These are phyloP conservation scores for Fusarium sp. DNA, from an alignment of 2,329 filamentous ascomycete genomes.

Conservation along the genomic window DNA sequence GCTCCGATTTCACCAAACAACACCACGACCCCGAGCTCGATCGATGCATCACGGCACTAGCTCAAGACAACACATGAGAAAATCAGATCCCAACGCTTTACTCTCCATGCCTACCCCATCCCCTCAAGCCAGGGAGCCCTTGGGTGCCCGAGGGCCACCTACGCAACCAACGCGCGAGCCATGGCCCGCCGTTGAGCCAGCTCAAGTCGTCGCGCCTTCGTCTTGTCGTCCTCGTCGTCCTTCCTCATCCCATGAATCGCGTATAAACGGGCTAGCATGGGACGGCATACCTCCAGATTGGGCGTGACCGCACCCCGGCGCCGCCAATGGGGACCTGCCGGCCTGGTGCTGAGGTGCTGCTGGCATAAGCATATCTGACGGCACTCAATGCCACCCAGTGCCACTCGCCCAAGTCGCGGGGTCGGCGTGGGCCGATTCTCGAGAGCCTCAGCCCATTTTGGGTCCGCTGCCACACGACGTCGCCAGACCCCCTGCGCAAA, in stretches of 20 bases:
- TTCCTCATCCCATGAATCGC: slow-evolving; percentile 27
- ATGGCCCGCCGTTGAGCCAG: slow-evolving; percentile 24
- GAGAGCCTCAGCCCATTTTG: slow-evolving; percentile 55
- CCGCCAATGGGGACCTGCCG: slow-evolving; percentile 28
- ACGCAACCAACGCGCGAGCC: slow-evolving; percentile 19
- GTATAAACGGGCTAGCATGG: slow-evolving; percentile 12
- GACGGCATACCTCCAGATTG: slow-evolving; percentile 32
- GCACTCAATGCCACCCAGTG: slow-evolving; percentile 35
- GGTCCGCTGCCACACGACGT: slow-evolving; percentile 55
- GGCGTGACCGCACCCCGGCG: slow-evolving; percentile 28
- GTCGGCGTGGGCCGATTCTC: slow-evolving; percentile 56
- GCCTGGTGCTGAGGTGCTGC: slow-evolving; percentile 22
- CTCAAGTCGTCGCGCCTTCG: slow-evolving; percentile 1
- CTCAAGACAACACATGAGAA: slow-evolving; percentile 33
- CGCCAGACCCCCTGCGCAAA: slow-evolving; percentile 51
- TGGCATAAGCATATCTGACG: slow-evolving; percentile 51
- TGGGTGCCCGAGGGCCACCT: slow-evolving; percentile 23
- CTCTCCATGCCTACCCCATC: slow-evolving; percentile 8
- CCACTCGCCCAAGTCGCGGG: slow-evolving; percentile 44
- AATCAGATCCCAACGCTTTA: slow-evolving; percentile 30
- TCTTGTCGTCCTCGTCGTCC: slow-evolving; percentile 7
- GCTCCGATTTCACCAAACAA: slow-evolving; percentile 17
- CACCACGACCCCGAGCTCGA: slow-evolving; percentile 33
- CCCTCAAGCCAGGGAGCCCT: slow-evolving; percentile 23
- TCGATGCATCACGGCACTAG: slow-evolving; percentile 26